Conservation (phyloP, 139 green algal species). For the Nannochloris sp. region DNA sequence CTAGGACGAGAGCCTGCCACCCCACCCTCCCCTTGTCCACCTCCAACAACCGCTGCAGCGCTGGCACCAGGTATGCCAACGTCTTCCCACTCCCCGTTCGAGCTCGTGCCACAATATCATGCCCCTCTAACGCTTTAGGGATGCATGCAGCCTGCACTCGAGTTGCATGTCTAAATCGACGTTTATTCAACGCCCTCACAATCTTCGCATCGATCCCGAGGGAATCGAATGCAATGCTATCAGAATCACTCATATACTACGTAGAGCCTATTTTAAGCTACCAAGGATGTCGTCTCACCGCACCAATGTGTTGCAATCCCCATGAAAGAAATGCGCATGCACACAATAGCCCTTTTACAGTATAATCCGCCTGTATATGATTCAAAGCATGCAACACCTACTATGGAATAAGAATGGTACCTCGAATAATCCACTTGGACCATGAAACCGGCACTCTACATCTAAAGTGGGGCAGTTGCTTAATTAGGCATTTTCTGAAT, state of each 20-base stretch:
- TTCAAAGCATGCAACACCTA: too few relatives aligned
- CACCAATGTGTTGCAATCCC: too few relatives aligned
- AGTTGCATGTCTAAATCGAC: conserved; percentile 47
- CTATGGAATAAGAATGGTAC: too few relatives aligned
- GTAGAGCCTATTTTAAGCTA: too few relatives aligned
- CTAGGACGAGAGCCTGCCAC: conserved; percentile 73
- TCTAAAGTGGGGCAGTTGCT: too few relatives aligned
- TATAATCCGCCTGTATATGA: too few relatives aligned
- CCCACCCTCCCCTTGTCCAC: conserved; percentile 27
- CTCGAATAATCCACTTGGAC: too few relatives aligned
- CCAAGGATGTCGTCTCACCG: too few relatives aligned
- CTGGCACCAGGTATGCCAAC: conserved; percentile 77
- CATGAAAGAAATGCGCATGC: too few relatives aligned
- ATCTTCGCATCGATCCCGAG: conserved; percentile 69
- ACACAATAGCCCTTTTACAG: too few relatives aligned
- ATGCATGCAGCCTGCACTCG: conserved; percentile 61
- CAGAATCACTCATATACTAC: background rate
- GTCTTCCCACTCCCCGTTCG: conserved; percentile 84
- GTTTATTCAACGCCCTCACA: conserved; percentile 57
- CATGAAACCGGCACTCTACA: too few relatives aligned
- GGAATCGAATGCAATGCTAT: conserved; percentile 26
- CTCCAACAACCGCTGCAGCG: conserved; percentile 55
- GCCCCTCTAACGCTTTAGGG: conserved; percentile 62
- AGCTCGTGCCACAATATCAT: conserved; percentile 69
- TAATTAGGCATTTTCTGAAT: too few relatives aligned